Evolutionary conservation across 2,329 filamentous ascomycete genomes (phyloP).

Genomic region (Coniochaeta sp.): DNA sequence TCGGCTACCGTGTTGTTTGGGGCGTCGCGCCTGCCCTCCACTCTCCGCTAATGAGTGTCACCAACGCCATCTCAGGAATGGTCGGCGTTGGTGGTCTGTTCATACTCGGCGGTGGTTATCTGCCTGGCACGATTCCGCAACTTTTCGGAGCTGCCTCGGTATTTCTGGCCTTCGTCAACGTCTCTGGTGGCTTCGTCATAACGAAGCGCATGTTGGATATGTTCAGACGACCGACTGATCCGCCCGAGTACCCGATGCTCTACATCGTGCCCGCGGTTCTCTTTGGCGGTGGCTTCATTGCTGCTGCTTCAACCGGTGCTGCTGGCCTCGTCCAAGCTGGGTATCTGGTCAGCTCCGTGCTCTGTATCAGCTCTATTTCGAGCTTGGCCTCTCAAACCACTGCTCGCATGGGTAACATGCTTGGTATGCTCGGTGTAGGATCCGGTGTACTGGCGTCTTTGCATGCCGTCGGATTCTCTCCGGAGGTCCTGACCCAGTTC

Average conservation of each 20-base stretch:
- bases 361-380: constrained; percentile 80
- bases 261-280: constrained; percentile 71
- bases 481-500: constrained; percentile 74
- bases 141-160: constrained; percentile 72
- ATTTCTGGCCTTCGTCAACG: constrained; percentile 78
- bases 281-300: constrained; percentile 75
- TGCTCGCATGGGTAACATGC: constrained; percentile 75
- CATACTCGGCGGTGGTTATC: constrained; percentile 74
- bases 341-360: constrained; percentile 74
- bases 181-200: constrained; percentile 83
- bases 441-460: constrained; percentile 79
- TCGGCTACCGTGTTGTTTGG: constrained; percentile 86
- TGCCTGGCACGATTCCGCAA: constrained; percentile 74
- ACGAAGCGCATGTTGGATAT: constrained; percentile 92
- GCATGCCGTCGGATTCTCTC: constrained; percentile 70
- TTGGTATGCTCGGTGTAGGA: constrained; percentile 79
- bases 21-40: constrained; percentile 77
- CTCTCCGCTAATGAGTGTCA: constrained; percentile 86
- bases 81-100: constrained; percentile 85
- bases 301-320: constrained; percentile 72
- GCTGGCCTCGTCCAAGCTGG: constrained; percentile 81
- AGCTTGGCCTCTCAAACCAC: constrained; percentile 76
- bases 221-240: constrained; percentile 81
- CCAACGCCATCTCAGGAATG: constrained; percentile 87
- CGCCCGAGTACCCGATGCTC: constrained; percentile 81